Conservation (phyloP, 352 stramenopile species). For the Globisporangium uncinulatum region DNA sequence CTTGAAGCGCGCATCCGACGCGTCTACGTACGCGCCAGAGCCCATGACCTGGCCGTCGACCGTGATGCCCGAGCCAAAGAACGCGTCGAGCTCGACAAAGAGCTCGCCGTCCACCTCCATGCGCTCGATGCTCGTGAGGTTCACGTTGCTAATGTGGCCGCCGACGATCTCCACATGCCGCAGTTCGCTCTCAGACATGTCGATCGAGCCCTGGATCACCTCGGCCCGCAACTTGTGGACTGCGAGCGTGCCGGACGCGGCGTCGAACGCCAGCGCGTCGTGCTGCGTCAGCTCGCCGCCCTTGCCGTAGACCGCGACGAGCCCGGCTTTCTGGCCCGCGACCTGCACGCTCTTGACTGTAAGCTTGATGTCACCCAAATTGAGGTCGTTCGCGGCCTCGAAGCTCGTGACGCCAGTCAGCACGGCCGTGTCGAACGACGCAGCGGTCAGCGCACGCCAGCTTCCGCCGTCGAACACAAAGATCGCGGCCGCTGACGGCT, state of each 20-base stretch:
- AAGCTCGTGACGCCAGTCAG: slow-evolving; percentile 56
- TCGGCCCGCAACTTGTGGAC: slow-evolving; percentile 41
- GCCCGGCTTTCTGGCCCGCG: slow-evolving; percentile 37
- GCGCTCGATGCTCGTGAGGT: slow-evolving; percentile 63
- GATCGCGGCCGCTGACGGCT: slow-evolving; percentile 43
- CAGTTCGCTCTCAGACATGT: slow-evolving; percentile 71
- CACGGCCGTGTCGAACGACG: slow-evolving; percentile 54
- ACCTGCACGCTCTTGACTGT: slow-evolving; percentile 63
- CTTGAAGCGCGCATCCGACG: slow-evolving; percentile 89
- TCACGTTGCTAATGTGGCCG: slow-evolving; percentile 72
- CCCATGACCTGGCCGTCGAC: slow-evolving; percentile 88
- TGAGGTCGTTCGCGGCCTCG: slow-evolving; percentile 60
- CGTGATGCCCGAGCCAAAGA: slow-evolving; percentile 78
- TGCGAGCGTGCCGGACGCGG: slow-evolving; percentile 26
- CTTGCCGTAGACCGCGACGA: slow-evolving; percentile 69
- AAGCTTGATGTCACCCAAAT: slow-evolving; percentile 68
- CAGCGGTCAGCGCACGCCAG: slow-evolving; percentile 64
- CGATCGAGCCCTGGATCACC: slow-evolving; percentile 62
- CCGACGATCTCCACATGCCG: slow-evolving; percentile 63
- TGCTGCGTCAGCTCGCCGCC: slow-evolving; percentile 56
- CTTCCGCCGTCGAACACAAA: slow-evolving; percentile 57
- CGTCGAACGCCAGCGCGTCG: slow-evolving; percentile 59
- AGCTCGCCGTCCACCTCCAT: slow-evolving; percentile 76
- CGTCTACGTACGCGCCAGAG: slow-evolving; percentile 87
- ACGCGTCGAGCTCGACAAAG: slow-evolving; percentile 78